A percentile compares a stretch with the other conserved stretches of the same genome.
Conservation (phyloP, 2,329 filamentous ascomycete species). For the Fusarium drepaniforme region DNA sequence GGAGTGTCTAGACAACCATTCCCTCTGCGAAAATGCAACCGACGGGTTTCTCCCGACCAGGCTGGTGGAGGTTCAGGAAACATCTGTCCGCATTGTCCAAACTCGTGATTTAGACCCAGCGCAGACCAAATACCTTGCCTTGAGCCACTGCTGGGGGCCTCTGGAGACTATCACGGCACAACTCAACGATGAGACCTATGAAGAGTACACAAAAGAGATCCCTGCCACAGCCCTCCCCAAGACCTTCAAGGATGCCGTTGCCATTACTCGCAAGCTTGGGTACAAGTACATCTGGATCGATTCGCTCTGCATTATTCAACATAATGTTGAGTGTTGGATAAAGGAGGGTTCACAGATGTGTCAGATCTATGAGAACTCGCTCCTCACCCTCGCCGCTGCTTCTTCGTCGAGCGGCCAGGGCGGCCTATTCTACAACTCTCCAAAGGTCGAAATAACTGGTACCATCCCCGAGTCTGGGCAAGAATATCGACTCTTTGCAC, state of each 20-base stretch:
- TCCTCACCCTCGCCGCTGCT: not conserved
- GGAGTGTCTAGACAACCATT: not conserved
- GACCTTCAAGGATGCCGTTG: not conserved
- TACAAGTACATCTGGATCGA: not conserved
- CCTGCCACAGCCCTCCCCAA: not conserved
- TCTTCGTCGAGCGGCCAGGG: not conserved
- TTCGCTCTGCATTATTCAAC: slow-evolving; percentile 3
- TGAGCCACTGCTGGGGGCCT: slow-evolving; percentile 8
- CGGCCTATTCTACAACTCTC: not conserved
- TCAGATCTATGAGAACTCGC: not conserved
- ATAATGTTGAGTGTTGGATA: not conserved
- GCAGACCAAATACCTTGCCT: not conserved
- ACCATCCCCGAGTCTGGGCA: not conserved
- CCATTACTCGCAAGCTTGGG: not conserved
- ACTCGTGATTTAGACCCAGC: not conserved
- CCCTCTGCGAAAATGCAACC: not conserved
- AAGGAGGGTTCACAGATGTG: not conserved
- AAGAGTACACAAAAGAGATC: not conserved
- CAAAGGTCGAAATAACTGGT: not conserved
- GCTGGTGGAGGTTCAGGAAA: not conserved
- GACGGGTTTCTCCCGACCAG: not conserved
- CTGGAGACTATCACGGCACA: not conserved
- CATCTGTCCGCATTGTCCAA: not conserved
- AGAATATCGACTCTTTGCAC: not conserved
- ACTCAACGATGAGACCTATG: not conserved